phyloP scores from a whole-genome alignment of 768 basidiomycete genomes.

The Boletus rubroflammeus region DNA sequence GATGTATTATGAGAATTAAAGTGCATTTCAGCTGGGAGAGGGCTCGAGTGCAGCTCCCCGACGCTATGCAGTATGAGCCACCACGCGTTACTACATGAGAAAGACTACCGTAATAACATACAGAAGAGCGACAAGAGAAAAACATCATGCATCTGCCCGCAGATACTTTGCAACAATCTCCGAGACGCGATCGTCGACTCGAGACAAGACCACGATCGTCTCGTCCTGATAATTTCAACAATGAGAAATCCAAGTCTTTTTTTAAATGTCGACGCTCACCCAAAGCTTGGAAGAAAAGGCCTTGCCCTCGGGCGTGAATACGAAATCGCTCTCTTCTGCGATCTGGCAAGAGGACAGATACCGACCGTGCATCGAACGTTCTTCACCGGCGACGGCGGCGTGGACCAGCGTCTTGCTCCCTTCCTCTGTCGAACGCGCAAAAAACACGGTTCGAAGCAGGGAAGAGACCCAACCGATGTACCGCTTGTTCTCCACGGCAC shows the following conservation, averaged over 20 bases:
- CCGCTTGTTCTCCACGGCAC: constrained; percentile 14
- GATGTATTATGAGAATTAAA: no score
- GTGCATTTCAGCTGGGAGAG: no score
- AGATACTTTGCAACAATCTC: constrained; percentile 15
- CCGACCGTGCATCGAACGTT: constrained; percentile 21
- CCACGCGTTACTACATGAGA: no score
- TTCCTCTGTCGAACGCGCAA: constrained; percentile 27
- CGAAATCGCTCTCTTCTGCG: constrained; percentile 27
- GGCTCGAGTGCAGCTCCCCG: no score
- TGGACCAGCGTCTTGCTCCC: constrained; percentile 33
- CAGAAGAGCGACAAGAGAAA: not conserved
- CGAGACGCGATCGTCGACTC: constrained; percentile 12
- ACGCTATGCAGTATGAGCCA: no score
- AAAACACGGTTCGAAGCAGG: constrained; percentile 8
- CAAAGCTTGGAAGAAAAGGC: constrained; percentile 26
- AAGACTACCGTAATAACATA: no score
- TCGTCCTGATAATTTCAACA: constrained; percentile 4
- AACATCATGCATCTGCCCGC: not conserved
- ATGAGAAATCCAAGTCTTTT: not conserved
- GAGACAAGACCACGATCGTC: constrained; percentile 15
- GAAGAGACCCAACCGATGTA: constrained; percentile 1
- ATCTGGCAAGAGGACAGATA: constrained; percentile 25
- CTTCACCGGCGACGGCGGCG: constrained; percentile 22
- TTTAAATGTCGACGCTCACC: constrained; percentile 21
- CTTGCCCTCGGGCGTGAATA: constrained; percentile 27